These are phyloP conservation scores for Fusarium neocosmosporiellum DNA, from an alignment of 2,329 filamentous ascomycete species.

Conservation along the genomic window DNA sequence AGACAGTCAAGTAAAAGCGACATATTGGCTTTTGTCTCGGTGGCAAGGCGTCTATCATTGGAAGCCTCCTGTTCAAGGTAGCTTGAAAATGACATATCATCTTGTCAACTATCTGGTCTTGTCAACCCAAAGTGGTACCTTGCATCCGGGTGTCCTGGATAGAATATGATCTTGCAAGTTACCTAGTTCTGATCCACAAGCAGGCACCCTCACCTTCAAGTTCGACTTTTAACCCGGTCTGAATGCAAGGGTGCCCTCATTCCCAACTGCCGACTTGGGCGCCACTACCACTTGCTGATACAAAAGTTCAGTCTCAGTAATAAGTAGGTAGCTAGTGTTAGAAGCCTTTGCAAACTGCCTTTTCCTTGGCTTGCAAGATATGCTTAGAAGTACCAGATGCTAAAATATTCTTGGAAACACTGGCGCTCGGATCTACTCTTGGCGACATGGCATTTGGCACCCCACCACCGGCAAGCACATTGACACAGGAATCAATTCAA, in stretches of 20 bases:
- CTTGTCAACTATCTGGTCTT: neutral
- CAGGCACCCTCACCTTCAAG: no score
- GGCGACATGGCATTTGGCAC: neutral
- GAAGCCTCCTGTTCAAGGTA: neutral
- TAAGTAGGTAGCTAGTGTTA: neutral
- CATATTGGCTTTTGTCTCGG: neutral
- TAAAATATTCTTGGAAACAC: neutral
- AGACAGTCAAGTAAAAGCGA: neutral
- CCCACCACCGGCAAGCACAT: neutral
- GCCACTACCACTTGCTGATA: neutral
- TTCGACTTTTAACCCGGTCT: no score
- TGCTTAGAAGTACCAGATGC: neutral
- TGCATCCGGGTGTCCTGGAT: neutral
- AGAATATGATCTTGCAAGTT: neutral
- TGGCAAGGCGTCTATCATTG: neutral
- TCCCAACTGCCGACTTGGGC: neutral
- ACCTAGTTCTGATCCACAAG: no score
- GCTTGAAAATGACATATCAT: neutral
- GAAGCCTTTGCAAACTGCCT: neutral
- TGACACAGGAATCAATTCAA: neutral
- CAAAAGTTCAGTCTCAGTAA: neutral
- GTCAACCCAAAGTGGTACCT: neutral
- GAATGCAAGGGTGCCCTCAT: no score
- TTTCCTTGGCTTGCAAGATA: neutral
- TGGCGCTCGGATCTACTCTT: neutral